These are phyloP conservation scores for Plantago coronopus DNA, from an alignment of 305 asterid species.

Conservation along the genomic window DNA sequence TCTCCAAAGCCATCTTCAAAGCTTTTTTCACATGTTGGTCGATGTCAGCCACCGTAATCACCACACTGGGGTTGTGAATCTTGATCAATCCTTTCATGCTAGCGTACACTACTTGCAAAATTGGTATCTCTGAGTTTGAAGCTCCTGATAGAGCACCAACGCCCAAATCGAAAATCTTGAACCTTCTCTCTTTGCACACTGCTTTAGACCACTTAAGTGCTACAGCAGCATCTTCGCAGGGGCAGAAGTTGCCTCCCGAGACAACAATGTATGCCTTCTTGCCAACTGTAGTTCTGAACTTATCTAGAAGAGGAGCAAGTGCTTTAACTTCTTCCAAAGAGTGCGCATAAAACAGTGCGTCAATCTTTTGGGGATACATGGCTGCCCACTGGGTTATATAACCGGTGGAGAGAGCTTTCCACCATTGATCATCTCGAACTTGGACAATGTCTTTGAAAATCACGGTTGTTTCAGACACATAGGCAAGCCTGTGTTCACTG, in stretches of 20 bases:
- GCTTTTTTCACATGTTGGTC: constrained; percentile 67
- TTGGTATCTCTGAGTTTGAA: constrained; percentile 72
- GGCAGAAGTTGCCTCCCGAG: constrained; percentile 71
- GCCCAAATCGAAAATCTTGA: constrained; percentile 86
- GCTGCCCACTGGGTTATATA: constrained; percentile 91
- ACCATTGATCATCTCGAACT: constrained; percentile 93
- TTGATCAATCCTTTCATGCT: constrained; percentile 84
- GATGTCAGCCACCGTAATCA: constrained; percentile 52
- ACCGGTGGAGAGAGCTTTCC: constrained; percentile 88
- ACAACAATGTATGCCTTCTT: constrained; percentile 81
- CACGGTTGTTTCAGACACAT: constrained; percentile 87
- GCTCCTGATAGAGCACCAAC: constrained; percentile 54
- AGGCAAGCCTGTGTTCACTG: constrained; percentile 85
- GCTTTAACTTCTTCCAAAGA: constrained; percentile 60
- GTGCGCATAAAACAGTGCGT: constrained; percentile 87
- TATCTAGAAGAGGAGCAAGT: constrained; percentile 67
- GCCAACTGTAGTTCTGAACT: constrained; percentile 61
- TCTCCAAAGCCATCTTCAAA: constrained; percentile 65
- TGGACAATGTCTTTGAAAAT: constrained; percentile 82
- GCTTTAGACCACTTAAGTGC: constrained; percentile 68
- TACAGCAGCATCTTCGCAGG: constrained; percentile 71
- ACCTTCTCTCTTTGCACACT: constrained; percentile 71
- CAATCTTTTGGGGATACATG: constrained; percentile 81
- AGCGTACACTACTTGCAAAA: constrained; percentile 71
- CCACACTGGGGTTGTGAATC: constrained; percentile 79